These are phyloP conservation scores for Claviceps monticola DNA, from an alignment of 2,329 filamentous ascomycete genomes.

Conservation along the genomic window DNA sequence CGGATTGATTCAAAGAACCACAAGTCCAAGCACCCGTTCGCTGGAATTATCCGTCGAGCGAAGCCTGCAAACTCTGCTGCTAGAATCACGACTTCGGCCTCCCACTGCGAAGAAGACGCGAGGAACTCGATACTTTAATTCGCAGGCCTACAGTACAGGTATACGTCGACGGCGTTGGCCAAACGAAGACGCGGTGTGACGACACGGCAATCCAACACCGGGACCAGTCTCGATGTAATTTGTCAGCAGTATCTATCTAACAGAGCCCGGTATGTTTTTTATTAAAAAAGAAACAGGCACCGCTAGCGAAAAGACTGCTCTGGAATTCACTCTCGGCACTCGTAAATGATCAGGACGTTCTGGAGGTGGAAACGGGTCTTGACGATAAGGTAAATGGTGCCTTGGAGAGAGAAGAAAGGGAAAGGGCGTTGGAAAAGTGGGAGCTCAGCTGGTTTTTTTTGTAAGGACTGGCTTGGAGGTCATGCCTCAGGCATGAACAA, in stretches of 20 bases:
- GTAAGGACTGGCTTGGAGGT: background rate
- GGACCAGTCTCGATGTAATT: background rate
- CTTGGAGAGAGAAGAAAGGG: constrained; percentile 25
- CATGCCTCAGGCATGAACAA: constrained; percentile 15
- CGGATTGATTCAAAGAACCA: background rate
- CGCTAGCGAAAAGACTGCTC: constrained; percentile 95
- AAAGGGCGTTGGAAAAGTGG: background rate
- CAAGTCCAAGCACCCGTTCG: background rate
- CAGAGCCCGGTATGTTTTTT: constrained; percentile 55
- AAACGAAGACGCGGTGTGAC: too few relatives aligned
- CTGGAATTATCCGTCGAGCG: background rate
- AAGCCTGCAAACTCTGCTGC: too few relatives aligned
- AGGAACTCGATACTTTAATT: too few relatives aligned
- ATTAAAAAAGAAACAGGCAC: constrained; percentile 52
- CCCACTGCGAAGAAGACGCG: too few relatives aligned
- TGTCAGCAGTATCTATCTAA: constrained; percentile 98
- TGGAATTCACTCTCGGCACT: constrained; percentile 64
- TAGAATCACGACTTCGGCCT: too few relatives aligned
- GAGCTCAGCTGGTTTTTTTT: constrained; percentile 10
- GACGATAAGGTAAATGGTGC: constrained; percentile 92
- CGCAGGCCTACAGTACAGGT: too few relatives aligned
- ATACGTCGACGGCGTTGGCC: too few relatives aligned
- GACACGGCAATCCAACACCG: too few relatives aligned
- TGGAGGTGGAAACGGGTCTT: constrained; percentile 54
- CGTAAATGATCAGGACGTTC: constrained; percentile 80